Percentiles rank a stretch among this genome's conserved stretches.
Conservation (phyloP, 2,329 filamentous ascomycete genomes). For the Aspergillus fumigatus region DNA sequence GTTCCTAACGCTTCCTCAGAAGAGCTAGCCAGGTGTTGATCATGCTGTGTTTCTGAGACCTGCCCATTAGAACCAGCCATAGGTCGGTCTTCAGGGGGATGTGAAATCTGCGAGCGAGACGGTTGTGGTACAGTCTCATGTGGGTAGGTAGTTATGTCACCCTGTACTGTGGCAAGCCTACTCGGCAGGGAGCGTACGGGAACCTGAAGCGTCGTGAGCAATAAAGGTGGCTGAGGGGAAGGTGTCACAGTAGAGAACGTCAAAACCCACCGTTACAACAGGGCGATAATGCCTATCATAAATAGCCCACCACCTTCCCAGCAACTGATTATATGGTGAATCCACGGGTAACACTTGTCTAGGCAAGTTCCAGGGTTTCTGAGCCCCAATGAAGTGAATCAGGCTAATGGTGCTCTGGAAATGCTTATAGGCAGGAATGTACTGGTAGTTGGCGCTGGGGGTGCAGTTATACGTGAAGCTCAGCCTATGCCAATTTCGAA, state of each 20-base stretch:
- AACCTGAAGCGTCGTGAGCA: neutral
- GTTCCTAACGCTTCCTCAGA: neutral
- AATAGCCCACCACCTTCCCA: slow-evolving; percentile 87
- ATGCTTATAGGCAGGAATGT: slow-evolving; percentile 89
- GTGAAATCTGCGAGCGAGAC: neutral
- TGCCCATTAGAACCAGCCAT: neutral
- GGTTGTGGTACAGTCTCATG: neutral
- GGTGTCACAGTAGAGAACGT: neutral
- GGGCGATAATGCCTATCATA: slow-evolving; percentile 78
- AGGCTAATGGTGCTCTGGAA: slow-evolving; percentile 85
- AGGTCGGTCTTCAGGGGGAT: neutral
- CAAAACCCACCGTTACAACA: slow-evolving; percentile 16
- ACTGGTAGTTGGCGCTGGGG: slow-evolving; percentile 94
- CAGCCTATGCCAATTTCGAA: slow-evolving; percentile 77
- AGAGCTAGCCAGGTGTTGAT: neutral
- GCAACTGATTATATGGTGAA: slow-evolving; percentile 70
- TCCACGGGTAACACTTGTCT: slow-evolving; percentile 32
- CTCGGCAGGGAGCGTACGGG: neutral
- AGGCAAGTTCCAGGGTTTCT: slow-evolving; percentile 82
- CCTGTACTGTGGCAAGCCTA: neutral
- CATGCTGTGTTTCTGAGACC: neutral
- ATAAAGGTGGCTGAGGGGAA: neutral
- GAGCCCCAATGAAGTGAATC: slow-evolving; percentile 88
- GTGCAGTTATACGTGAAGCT: slow-evolving; percentile 98
- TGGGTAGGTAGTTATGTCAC: neutral